phyloP scores from a whole-genome alignment of 345 rosid genomes.

The Pugionium cornutum region DNA sequence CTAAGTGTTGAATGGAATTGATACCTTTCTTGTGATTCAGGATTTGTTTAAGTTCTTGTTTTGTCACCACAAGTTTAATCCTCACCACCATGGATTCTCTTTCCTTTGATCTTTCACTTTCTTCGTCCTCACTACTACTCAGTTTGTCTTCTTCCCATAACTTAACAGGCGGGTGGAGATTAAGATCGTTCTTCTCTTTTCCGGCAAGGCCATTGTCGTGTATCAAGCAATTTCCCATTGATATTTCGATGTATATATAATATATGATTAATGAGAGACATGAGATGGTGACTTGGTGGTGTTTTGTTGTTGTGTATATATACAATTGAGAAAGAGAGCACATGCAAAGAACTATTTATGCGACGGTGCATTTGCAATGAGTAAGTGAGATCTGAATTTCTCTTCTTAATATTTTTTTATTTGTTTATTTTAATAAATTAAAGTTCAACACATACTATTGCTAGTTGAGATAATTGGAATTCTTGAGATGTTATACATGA shows the following conservation, averaged over 20 bases:
- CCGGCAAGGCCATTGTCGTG: constrained; percentile 27
- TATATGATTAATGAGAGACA: constrained; percentile 16
- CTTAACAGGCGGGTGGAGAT: constrained; percentile 29
- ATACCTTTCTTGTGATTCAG: constrained; percentile 40
- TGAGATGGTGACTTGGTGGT: constrained; percentile 20
- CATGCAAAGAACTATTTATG: constrained; percentile 50
- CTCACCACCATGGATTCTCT: constrained; percentile 44
- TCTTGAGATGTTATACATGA: too few relatives aligned
- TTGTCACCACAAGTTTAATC: constrained; percentile 61
- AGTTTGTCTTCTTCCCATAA: constrained; percentile 24
- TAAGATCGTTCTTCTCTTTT: constrained; percentile 45
- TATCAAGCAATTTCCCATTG: constrained; percentile 38
- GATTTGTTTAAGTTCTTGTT: constrained; percentile 59
- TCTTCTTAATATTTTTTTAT: not conserved
- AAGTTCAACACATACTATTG: too few relatives aligned
- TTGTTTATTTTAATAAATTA: too few relatives aligned
- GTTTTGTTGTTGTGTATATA: not conserved
- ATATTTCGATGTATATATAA: constrained; percentile 12
- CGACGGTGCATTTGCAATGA: constrained; percentile 49
- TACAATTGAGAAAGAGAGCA: constrained; percentile 34
- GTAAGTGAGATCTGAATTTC: constrained; percentile 30
- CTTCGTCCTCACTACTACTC: constrained; percentile 17
- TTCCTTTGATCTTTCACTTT: constrained; percentile 17
- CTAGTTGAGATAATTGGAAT: too few relatives aligned
- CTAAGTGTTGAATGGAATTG: constrained; percentile 50